Conservation (phyloP, 495 filamentous ascomycete species). For the Tuber borchii region DNA sequence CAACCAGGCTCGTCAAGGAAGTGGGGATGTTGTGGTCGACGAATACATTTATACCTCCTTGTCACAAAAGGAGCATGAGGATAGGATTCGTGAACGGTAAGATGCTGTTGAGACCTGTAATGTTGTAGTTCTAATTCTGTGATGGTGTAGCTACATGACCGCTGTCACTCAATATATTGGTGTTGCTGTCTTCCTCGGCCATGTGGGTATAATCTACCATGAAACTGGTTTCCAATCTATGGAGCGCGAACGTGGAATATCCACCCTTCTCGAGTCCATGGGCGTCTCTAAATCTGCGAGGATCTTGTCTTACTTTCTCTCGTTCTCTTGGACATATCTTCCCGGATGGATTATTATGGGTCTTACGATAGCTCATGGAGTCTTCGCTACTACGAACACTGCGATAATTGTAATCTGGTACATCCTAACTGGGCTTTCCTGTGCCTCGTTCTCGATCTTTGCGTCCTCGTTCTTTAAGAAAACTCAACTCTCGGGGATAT, state of each 20-base stretch:
- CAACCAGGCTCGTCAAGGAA: conserved; percentile 16
- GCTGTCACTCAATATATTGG: conserved; percentile 61
- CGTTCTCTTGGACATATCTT: conserved; percentile 62
- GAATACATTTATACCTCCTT: conserved; percentile 69
- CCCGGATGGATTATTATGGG: conserved; percentile 65
- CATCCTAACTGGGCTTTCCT: conserved; percentile 57
- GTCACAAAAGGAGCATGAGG: conserved; percentile 57
- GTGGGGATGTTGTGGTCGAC: conserved; percentile 43
- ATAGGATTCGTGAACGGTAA: conserved; percentile 49
- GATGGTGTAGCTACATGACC: conserved; percentile 54
- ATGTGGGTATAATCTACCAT: conserved; percentile 69
- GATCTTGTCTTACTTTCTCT: conserved; percentile 59
- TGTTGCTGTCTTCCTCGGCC: conserved; percentile 60
- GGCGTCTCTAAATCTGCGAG: conserved; percentile 68
- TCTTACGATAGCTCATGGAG: conserved; percentile 53
- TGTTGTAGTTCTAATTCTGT: not conserved
- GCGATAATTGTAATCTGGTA: conserved; percentile 55
- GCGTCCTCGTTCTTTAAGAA: conserved; percentile 67
- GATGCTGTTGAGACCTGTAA: not conserved
- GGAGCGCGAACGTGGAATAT: conserved; percentile 73
- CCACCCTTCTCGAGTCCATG: conserved; percentile 73
- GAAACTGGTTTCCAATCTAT: conserved; percentile 67
- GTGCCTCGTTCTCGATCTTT: conserved; percentile 64
- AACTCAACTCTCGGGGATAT: conserved; percentile 70
- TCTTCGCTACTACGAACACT: conserved; percentile 57